Percentiles rank a stretch among this genome's conserved stretches.
phyloP scores from a whole-genome alignment of 2,329 filamentous ascomycete genomes.

The Fonsecaea pedrosoi region DNA sequence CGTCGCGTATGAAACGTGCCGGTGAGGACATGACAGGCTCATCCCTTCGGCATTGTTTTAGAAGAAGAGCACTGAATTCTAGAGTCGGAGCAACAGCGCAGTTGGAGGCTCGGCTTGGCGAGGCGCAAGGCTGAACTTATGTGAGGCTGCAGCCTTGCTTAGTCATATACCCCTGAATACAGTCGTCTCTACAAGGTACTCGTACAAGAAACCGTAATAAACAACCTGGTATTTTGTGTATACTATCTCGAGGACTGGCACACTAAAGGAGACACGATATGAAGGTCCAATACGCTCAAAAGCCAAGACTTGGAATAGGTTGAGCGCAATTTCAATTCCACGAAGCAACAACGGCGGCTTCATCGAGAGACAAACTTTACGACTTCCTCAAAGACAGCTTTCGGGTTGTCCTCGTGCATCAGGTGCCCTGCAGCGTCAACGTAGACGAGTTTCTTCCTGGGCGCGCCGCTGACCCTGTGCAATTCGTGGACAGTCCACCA shows the following conservation, averaged over 20 bases:
- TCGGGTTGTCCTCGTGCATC: slow-evolving; percentile 31
- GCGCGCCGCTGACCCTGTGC: slow-evolving; percentile 18
- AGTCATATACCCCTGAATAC: neutral
- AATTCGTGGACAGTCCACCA: slow-evolving; percentile 26
- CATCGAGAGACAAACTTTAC: slow-evolving; percentile 19
- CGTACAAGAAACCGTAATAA: too few species aligned
- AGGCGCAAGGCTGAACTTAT: neutral
- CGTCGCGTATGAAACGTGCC: slow-evolving; percentile 32
- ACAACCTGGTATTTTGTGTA: neutral
- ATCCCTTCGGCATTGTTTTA: slow-evolving; percentile 24
- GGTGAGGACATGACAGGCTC: slow-evolving; percentile 33
- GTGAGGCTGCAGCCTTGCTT: neutral
- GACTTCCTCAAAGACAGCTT: slow-evolving; percentile 23
- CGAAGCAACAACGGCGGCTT: neutral
- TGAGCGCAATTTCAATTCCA: neutral
- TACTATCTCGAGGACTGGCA: neutral
- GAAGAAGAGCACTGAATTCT: neutral
- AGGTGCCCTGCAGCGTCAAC: slow-evolving; percentile 27
- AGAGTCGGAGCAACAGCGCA: neutral
- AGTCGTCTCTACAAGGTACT: neutral
- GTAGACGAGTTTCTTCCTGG: slow-evolving; percentile 18
- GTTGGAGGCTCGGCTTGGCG: neutral
- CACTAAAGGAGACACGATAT: neutral
- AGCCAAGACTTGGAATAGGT: neutral
- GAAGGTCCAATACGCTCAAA: neutral